Evolutionary conservation across 1,284 basidiomycete genomes (phyloP).

Genomic region (Apiotrichum veenhuisii): DNA sequence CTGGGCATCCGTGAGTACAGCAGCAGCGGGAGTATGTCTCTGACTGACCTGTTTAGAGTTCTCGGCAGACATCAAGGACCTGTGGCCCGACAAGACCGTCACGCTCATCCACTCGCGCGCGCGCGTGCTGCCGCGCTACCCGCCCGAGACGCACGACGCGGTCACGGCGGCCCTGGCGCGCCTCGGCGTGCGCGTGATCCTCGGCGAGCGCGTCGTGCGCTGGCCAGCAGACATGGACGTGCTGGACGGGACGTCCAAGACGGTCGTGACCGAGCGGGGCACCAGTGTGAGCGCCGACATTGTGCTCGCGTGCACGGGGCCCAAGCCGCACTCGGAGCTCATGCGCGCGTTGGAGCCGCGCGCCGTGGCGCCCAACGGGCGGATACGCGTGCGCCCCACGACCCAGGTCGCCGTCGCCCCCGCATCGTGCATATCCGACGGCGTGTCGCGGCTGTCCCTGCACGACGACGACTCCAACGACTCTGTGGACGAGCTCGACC

Average conservation of each 20-base stretch:
- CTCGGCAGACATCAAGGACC: slow-evolving; percentile 51
- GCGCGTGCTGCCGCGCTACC: slow-evolving; percentile 51
- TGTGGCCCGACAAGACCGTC: slow-evolving; percentile 49
- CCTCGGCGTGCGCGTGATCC: slow-evolving; percentile 49
- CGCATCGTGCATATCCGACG: too few species aligned
- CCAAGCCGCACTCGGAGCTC: slow-evolving; percentile 64
- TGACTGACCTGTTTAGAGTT: slow-evolving; percentile 38
- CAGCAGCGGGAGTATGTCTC: not conserved
- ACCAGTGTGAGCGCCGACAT: slow-evolving; percentile 61
- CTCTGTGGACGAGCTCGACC: slow-evolving; percentile 25
- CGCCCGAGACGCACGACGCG: slow-evolving; percentile 47
- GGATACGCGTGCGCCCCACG: slow-evolving; percentile 58
- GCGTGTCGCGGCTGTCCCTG: too few species aligned
- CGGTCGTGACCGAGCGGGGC: slow-evolving; percentile 59
- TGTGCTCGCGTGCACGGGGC: slow-evolving; percentile 72
- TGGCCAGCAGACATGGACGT: slow-evolving; percentile 39
- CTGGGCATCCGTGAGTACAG: slow-evolving; percentile 51
- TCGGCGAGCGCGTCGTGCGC: slow-evolving; percentile 48
- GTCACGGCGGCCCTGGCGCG: slow-evolving; percentile 40
- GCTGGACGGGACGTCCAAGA: slow-evolving; percentile 37
- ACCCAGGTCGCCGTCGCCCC: slow-evolving; percentile 52
- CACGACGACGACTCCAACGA: not conserved
- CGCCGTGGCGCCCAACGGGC: slow-evolving; percentile 53
- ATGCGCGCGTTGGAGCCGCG: slow-evolving; percentile 56
- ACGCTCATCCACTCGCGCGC: slow-evolving; percentile 53